Conservation (phyloP, 2,329 filamentous ascomycete species). For the Clarireedia sp. region DNA sequence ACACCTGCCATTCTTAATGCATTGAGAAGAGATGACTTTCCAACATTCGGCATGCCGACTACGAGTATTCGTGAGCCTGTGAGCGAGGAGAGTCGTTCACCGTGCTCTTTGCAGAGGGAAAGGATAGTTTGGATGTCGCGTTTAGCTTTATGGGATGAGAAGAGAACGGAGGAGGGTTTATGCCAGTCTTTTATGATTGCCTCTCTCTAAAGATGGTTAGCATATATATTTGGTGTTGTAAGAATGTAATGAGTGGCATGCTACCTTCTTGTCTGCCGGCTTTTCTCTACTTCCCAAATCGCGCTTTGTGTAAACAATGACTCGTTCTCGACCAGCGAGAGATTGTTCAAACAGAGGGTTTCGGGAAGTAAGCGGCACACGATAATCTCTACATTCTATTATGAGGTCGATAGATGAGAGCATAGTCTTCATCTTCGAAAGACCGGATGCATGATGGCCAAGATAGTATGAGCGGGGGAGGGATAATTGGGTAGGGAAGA, state of each 20-base stretch:
- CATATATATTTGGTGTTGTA: background rate
- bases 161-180: conserved; percentile 41
- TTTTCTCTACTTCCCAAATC: conserved; percentile 55
- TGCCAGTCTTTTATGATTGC: conserved; percentile 47
- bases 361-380: conserved; percentile 78
- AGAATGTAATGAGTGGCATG: background rate
- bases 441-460: conserved; percentile 79
- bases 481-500: conserved; percentile 63
- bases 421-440: conserved; percentile 73
- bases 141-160: conserved; percentile 41
- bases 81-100: conserved; percentile 48
- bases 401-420: conserved; percentile 78
- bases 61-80: conserved; percentile 79
- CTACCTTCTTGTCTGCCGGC: conserved; percentile 33
- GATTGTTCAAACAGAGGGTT: conserved; percentile 83
- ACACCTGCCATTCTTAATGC: conserved; percentile 65
- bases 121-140: conserved; percentile 36
- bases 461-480: conserved; percentile 89
- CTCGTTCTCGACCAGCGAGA: conserved; percentile 61
- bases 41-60: conserved; percentile 96
- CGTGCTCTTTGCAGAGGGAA: conserved; percentile 42
- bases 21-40: conserved; percentile 93
- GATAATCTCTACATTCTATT: conserved; percentile 90
- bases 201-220: conserved; percentile 35
- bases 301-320: conserved; percentile 86